Base-by-base conservation (phyloP, 768 basidiomycete species). In the Hygrophorus russula region DNA sequence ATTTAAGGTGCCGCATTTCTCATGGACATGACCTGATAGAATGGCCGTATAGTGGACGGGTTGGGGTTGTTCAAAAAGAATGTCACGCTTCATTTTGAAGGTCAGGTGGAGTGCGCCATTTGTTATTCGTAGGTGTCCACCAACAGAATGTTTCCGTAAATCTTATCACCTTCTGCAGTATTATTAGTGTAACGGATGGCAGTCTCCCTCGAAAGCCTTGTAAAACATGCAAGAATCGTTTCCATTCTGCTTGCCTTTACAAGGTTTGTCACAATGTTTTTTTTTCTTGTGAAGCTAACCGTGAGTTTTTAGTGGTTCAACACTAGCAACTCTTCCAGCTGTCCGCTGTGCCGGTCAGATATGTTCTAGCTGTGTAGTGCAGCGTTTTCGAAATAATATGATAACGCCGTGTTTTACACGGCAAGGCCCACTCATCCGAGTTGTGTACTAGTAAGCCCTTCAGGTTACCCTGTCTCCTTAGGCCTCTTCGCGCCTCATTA, bases 81-180 rank as follows among this genome's bases (percentile, higher is more conserved):
- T 56, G 91, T 93, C 35, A 70, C 78, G 0, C 70, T 87, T 14
- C 90, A 98, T 59, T 99, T 98, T 55, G 89, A 94, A 50, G 94
- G 94, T 5, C 84, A 92, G 58, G 86, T 87, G 2, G 91, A 94
- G 53, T 99, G 96, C 60, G 89, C 94, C 1, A 97, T 99, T 47
- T 94, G 91, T 55, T 94, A 93, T 59, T 89, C 87, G 83, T 91
- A 53, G 56, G 83, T 58, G 7, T 43, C 33, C 0, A 19, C 8
- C 12, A 38, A 14, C 30, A 17, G 19, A 4, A 18, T 19, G 5
- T 11, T 39, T 15, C 41, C 7, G 38, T 45, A 48, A 30, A 39
- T n/a, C 33, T 13, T 20, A 33, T 36, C 9, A 33, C 42, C 31
- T 18, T 35, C 5, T 47, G 7, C 61, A 93, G 90, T 3, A 88